These are phyloP conservation scores for Eimeria necatrix DNA, from an alignment of 169 alveolate genomes.

Conservation along the genomic window DNA sequence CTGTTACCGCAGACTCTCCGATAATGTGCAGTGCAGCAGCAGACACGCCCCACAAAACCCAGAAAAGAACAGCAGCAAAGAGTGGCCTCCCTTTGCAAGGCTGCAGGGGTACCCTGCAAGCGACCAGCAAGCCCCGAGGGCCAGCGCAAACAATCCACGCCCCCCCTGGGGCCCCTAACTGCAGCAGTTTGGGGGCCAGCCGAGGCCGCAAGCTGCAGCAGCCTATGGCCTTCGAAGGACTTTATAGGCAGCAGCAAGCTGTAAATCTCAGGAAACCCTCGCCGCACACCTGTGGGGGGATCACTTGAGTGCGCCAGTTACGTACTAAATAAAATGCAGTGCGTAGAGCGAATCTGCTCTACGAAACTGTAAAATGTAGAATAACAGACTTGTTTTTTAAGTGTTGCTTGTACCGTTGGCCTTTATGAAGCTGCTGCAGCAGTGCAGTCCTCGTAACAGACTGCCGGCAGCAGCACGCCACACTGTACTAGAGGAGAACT, in stretches of 20 bases:
- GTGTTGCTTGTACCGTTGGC: too few species aligned
- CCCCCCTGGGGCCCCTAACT: not conserved
- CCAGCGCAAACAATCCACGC: not conserved
- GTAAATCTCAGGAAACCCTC: too few species aligned
- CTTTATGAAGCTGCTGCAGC: too few species aligned
- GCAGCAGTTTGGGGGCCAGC: not conserved
- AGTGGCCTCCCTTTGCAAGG: not conserved
- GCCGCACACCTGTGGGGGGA: too few species aligned
- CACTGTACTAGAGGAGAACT: too few species aligned
- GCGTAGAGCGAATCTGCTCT: too few species aligned
- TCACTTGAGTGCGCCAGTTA: too few species aligned
- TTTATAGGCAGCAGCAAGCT: not conserved
- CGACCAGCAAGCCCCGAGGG: not conserved
- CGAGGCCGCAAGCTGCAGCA: not conserved
- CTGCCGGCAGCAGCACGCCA: too few species aligned
- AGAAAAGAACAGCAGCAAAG: not conserved
- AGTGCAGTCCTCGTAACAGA: too few species aligned
- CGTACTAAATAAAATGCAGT: too few species aligned
- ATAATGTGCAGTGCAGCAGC: not conserved
- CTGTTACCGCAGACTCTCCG: constrained; percentile 24
- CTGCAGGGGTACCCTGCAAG: not conserved
- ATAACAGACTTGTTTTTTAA: too few species aligned
- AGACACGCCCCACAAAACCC: not conserved
- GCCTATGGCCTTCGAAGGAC: not conserved
- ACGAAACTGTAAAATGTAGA: too few species aligned